Conservation (phyloP, 2,329 filamentous ascomycete genomes). For the Mycogone perniciosa region DNA sequence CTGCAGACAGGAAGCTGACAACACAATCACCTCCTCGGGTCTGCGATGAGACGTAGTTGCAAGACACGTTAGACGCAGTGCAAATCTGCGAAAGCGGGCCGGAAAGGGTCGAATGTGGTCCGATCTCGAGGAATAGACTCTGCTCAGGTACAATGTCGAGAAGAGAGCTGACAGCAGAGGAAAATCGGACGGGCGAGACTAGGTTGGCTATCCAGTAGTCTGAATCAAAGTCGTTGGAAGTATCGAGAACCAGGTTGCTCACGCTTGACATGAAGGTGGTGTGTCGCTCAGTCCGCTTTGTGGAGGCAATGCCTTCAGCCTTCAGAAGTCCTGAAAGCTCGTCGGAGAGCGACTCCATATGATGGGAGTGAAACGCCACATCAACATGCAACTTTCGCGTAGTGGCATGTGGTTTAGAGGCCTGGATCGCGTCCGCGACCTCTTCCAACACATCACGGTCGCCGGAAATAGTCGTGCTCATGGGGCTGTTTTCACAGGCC, state of each 20-base stretch:
- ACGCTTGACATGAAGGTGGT: conserved; percentile 5
- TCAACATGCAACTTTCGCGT: conserved; percentile 14
- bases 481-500: conserved; percentile 29
- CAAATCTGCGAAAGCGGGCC: conserved; percentile 16
- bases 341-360: conserved; percentile 21
- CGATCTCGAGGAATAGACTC: conserved; percentile 18
- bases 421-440: conserved; percentile 8
- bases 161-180: conserved; percentile 5
- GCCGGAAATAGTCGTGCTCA: conserved; percentile 28
- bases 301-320: not conserved
- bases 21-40: not conserved
- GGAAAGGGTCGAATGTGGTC: conserved; percentile 17
- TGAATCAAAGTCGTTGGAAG: not conserved
- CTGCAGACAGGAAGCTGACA: not conserved
- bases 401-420: conserved; percentile 11
- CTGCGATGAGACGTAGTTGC: conserved; percentile 3
- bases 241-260: not conserved
- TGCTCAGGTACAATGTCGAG: not conserved
- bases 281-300: not conserved
- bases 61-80: not conserved
- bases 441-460: conserved; percentile 21
- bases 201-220: conserved; percentile 24
- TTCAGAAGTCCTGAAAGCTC: not conserved
- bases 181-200: conserved; percentile 19
- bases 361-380: conserved; percentile 24